Percentiles rank a stretch among this genome's conserved stretches.
phyloP scores from a whole-genome alignment of 169 alveolate genomes.

The Eimeria acervulina region DNA sequence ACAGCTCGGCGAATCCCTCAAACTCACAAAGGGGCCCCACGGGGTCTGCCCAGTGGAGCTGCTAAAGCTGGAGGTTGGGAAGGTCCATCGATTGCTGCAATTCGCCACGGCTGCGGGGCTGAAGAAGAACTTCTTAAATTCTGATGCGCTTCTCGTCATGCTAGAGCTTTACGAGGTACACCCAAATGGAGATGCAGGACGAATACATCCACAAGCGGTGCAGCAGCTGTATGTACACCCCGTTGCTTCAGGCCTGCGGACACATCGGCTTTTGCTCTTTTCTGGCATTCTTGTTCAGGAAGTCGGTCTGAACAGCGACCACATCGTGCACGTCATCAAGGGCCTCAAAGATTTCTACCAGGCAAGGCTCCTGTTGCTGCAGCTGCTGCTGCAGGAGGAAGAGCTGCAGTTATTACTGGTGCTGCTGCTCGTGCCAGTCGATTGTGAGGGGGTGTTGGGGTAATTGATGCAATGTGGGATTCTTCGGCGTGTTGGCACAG shows the following conservation, averaged over 20 bases:
- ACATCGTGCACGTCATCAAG: conserved; percentile 38
- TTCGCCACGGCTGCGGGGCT: conserved; percentile 74
- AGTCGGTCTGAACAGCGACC: conserved; percentile 49
- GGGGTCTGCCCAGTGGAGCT: conserved; percentile 68
- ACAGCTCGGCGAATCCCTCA: conserved; percentile 24
- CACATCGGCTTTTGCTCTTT: not conserved
- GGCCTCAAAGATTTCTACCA: conserved; percentile 61
- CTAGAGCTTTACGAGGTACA: conserved; percentile 73
- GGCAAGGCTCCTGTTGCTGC: conserved; percentile 56
- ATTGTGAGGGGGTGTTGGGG: not conserved
- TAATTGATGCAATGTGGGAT: not conserved
- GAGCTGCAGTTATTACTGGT: not conserved
- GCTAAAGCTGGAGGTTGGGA: conserved; percentile 77
- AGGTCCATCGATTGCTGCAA: conserved; percentile 77
- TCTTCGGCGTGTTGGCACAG: not conserved
- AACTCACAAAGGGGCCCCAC: not conserved
- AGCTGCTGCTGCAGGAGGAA: not conserved
- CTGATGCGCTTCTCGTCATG: conserved; percentile 65
- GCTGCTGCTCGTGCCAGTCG: not conserved
- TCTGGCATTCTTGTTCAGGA: not conserved
- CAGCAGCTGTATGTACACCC: not conserved
- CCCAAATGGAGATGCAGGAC: not conserved
- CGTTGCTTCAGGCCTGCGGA: not conserved
- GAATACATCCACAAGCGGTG: not conserved
- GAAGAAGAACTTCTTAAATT: conserved; percentile 49